Base-by-base conservation (phyloP, 2,329 filamentous ascomycete genomes). In the Exophiala oligosperma region DNA sequence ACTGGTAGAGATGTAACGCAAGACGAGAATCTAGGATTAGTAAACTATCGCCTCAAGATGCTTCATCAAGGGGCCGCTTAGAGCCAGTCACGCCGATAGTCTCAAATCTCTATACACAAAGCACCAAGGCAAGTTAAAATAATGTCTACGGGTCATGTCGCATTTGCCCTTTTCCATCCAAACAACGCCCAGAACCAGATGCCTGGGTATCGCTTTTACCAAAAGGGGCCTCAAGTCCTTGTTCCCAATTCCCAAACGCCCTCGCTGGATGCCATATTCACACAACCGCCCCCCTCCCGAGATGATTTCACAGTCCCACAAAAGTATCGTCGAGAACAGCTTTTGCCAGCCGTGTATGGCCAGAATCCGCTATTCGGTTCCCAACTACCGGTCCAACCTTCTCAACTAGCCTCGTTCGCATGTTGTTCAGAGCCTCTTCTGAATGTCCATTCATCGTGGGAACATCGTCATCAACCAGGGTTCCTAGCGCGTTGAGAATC, bases 401-500 rank as follows among this genome's bases (percentile, higher is more conserved):
- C 14, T 70, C 73, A 26, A 90, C 63, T 40, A 80, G 57, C 49
- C 67, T 69, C n/a, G 67, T 66, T 26, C 69, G 73, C 46, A 77
- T 57, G 38, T 77, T 73, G 11, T 70, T 73, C 21, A 70, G 71
- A 17, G 74, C 68, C 14, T 68, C 67, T 38, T 71, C 70, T 6
- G 68, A 65, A 52, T 64, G 54, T 0, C 76, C 76, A 65, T 79
- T 79, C 37, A 71, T 68, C 40, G 74, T 64, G 4, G 71, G 68
- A 8, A 67, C 58, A 17, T 68, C 71, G 23, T 81, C 79, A 52
- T 78, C 75, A 56, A 80, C 79, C 24, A 90, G 68, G 4, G 75
- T 77, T 29, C 78, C 75, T 54, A 90, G 72, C 0, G 82, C 80
- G 52, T 77, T 76, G 32, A 88, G 69, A 14, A 90, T 74, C 1